phyloP scores from a whole-genome alignment of 139 green algal genomes.

The Chlamydomonas applanata region DNA sequence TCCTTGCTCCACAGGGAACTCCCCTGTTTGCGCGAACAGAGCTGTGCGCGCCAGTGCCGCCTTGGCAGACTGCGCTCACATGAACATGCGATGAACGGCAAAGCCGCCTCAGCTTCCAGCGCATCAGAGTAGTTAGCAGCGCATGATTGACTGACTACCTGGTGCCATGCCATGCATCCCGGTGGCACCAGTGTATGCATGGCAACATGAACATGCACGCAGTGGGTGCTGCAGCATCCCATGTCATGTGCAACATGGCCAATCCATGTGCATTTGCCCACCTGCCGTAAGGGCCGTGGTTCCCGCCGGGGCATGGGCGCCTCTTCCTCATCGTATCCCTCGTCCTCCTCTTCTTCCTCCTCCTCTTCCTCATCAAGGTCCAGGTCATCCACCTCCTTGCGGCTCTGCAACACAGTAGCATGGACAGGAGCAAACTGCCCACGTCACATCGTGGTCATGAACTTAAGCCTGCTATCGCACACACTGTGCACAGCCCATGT shows the following conservation, averaged over 20 bases:
- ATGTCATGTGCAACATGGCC: background rate
- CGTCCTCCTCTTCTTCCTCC: too few species aligned
- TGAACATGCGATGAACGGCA: background rate
- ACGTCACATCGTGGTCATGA: too few species aligned
- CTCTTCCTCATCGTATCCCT: too few species aligned
- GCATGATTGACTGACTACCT: background rate
- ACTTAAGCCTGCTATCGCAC: too few species aligned
- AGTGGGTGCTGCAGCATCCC: background rate
- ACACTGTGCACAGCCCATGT: too few species aligned
- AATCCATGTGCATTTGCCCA: too few species aligned
- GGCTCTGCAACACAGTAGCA: too few species aligned
- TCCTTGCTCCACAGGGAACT: slow-evolving; percentile 14
- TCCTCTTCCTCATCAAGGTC: too few species aligned
- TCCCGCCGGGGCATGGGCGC: too few species aligned
- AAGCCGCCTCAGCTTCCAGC: background rate
- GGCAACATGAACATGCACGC: background rate
- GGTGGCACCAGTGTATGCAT: background rate
- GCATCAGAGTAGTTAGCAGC: background rate
- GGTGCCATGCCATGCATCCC: background rate
- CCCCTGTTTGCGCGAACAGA: slow-evolving; percentile 10
- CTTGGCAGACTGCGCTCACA: slow-evolving; percentile 3
- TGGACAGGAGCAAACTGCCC: too few species aligned
- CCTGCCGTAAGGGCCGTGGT: too few species aligned
- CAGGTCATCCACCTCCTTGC: too few species aligned
- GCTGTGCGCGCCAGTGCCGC: slow-evolving; percentile 6